Conservation (phyloP, 108 stramenopile genomes). For the Cyclotella kingstonii region DNA sequence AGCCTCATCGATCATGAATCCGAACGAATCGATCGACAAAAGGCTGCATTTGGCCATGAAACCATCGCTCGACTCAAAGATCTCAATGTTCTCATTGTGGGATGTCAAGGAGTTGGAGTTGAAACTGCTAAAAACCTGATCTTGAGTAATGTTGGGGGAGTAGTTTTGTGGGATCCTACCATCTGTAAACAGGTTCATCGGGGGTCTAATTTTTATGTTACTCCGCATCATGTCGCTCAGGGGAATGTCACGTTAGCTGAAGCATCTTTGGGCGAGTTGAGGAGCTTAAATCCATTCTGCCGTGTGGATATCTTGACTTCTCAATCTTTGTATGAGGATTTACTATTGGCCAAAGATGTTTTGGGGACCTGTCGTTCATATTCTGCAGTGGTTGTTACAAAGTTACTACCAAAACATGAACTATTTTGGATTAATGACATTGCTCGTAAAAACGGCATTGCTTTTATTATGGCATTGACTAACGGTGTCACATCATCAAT, state of each 20-base stretch:
- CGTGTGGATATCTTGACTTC: slow-evolving; percentile 41
- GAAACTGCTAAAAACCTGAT: slow-evolving; percentile 70
- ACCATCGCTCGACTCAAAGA: slow-evolving; percentile 53
- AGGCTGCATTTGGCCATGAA: slow-evolving; percentile 52
- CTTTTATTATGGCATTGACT: slow-evolving; percentile 44
- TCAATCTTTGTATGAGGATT: slow-evolving; percentile 2
- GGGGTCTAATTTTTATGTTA: slow-evolving; percentile 49
- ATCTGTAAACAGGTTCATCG: slow-evolving; percentile 32
- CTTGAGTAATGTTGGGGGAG: slow-evolving; percentile 50
- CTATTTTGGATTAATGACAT: slow-evolving; percentile 31
- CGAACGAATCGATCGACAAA: slow-evolving; percentile 58
- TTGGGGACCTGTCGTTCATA: slow-evolving; percentile 33
- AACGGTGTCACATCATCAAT: slow-evolving; percentile 46
- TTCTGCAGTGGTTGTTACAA: slow-evolving; percentile 46
- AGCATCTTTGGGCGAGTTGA: slow-evolving; percentile 37
- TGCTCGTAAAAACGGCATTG: slow-evolving; percentile 35
- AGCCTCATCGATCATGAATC: slow-evolving; percentile 43
- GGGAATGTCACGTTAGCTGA: slow-evolving; percentile 28
- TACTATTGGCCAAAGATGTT: slow-evolving; percentile 20
- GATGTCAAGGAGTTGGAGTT: slow-evolving; percentile 68
- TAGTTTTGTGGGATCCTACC: slow-evolving; percentile 31
- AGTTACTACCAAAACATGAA: slow-evolving; percentile 27
- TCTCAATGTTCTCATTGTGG: slow-evolving; percentile 68
- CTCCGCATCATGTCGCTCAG: slow-evolving; percentile 26
- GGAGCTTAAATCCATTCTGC: slow-evolving; percentile 49